Percentiles rank a stretch among this genome's conserved stretches.
phyloP scores from a whole-genome alignment of 2,329 filamentous ascomycete species.

The Alternaria novae-zelandiae region DNA sequence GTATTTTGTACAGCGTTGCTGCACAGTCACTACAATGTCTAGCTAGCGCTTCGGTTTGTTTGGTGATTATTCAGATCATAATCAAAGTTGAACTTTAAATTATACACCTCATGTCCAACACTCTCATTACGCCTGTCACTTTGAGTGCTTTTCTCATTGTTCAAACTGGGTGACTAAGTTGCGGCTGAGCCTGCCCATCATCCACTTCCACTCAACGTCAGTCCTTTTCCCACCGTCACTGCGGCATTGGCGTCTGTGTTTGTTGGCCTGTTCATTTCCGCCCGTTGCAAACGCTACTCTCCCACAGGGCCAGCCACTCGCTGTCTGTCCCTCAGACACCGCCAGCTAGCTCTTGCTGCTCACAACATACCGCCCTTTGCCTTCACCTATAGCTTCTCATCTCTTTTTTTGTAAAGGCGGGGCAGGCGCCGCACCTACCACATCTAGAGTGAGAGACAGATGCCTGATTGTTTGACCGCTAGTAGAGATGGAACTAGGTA shows the following conservation, averaged over 20 bases:
- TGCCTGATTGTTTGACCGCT: background rate
- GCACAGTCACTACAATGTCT: constrained; percentile 9
- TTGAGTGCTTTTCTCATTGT: background rate
- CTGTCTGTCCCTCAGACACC: background rate
- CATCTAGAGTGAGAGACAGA: background rate
- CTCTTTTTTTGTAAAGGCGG: background rate
- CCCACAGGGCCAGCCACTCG: background rate
- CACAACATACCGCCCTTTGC: background rate
- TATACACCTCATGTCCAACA: background rate
- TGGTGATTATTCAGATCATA: background rate
- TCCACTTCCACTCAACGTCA: background rate
- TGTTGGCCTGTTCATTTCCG: background rate
- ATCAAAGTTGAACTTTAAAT: background rate
- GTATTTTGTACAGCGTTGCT: background rate
- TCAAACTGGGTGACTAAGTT: background rate
- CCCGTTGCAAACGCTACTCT: background rate
- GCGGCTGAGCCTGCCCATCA: background rate
- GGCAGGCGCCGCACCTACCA: background rate
- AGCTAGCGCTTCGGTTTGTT: background rate
- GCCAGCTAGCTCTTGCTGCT: background rate
- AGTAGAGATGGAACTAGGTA: background rate
- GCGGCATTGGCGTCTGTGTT: background rate
- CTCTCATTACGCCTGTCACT: background rate
- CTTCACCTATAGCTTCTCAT: background rate
- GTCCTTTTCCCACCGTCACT: background rate